Base-by-base conservation (phyloP, 2,329 filamentous ascomycete genomes). In the Aspergillus ibericus region DNA sequence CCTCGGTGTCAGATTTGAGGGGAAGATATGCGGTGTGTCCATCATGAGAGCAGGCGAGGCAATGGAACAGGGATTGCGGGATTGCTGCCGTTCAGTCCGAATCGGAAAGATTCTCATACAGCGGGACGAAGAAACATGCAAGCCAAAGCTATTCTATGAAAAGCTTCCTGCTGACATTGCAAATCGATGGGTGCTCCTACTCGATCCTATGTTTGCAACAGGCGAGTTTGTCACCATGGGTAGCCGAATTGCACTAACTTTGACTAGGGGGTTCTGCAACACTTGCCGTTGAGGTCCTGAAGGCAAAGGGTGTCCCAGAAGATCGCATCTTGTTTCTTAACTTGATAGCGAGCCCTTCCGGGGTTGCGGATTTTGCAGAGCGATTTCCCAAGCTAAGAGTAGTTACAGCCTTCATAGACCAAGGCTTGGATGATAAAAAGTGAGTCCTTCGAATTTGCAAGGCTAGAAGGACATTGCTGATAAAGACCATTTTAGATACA, bases 191-290 rank as follows among this genome's bases (percentile, higher is more conserved):
- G 93, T 97, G 35, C 80, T 99, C 60, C 81, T 99, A 46, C 80
- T 99, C 47, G 95, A 99, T 73, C 95, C 95, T n/a, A 99, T 99
- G 95, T 93, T 99, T 78, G 95, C 95, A 58, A 99, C 95, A 67
- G 93, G 92, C 93, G 78, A 65, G 62, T 57, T n/a, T 32, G 22
- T 49, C 4, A 25, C 10, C 5, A 3, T 29, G 13, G 12, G 8
- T 18, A 20, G 10, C 6, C 29, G 35, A 44, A 22, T 44, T 40
- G 10, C 58, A 29, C 55, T 60, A 55, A 63, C 27, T 18, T 18
- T 3, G 42, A 32, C 38, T 59, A 95, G 92, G 93, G 66, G 95
- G 95, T 48, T 97, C 93, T 58, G 95, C 95, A 53, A 95, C 92
- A 58, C 96, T 99, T 91, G 95, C 95, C 29, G 93, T 98, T 16